Evolutionary conservation across 768 basidiomycete species (phyloP).

Genomic region (Termitomyces titanicus): DNA sequence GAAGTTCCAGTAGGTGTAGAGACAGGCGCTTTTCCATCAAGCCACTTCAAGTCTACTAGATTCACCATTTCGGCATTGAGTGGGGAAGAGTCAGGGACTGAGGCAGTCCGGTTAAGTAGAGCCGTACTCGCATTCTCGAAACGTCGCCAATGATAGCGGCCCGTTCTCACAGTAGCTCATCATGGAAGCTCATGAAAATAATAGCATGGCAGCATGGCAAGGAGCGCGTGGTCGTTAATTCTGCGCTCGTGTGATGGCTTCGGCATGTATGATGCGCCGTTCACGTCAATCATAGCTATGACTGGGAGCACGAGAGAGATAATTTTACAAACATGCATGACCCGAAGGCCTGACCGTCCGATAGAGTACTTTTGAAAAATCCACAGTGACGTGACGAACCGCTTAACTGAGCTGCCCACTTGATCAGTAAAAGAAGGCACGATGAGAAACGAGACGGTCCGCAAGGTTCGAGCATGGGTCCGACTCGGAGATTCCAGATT

Average conservation of each 20-base stretch:
- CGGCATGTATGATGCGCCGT: background rate
- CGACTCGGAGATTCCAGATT: no score
- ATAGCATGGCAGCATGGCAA: no score
- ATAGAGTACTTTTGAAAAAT: no score
- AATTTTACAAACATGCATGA: background rate
- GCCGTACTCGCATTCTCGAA: background rate
- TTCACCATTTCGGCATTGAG: constrained; percentile 5
- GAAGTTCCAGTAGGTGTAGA: constrained; percentile 29
- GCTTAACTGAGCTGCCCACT: no score
- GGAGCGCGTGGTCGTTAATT: constrained; percentile 2
- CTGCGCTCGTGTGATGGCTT: background rate
- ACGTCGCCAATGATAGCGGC: constrained; percentile 4
- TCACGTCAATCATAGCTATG: no score
- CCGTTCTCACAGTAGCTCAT: background rate
- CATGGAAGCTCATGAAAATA: no score
- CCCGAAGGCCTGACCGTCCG: no score
- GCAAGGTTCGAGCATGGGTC: no score
- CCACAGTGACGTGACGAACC: no score
- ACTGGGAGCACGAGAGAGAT: background rate
- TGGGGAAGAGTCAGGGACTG: background rate
- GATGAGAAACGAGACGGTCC: background rate
- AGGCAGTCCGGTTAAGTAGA: background rate
- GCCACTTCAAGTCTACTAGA: constrained; percentile 28
- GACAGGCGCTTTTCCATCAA: constrained; percentile 26
- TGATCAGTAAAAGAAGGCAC: background rate